Conservation (phyloP, 495 filamentous ascomycete species). For the Penicillium daleae region DNA sequence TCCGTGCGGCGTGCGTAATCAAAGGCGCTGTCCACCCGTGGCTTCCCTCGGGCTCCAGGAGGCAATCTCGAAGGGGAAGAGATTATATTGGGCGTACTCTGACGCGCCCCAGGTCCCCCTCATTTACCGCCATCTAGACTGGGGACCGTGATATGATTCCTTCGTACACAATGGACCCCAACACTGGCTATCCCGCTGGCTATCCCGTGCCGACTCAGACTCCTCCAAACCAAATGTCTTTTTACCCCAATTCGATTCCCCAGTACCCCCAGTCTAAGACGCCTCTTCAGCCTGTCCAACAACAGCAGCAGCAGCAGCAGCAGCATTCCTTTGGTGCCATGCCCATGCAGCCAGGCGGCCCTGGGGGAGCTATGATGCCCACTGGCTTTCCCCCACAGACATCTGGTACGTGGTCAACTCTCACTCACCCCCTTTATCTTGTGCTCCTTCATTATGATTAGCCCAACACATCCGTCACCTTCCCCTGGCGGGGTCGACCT, state of each 20-base stretch:
- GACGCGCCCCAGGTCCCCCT: constrained; percentile 16
- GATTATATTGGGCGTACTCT: constrained; percentile 23
- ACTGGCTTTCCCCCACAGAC: constrained; percentile 46
- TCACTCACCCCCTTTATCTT: constrained; percentile 26
- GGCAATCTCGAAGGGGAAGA: constrained; percentile 10
- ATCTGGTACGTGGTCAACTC: constrained; percentile 42
- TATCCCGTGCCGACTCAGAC: constrained; percentile 47
- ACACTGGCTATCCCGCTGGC: constrained; percentile 46
- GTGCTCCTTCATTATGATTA: constrained; percentile 12
- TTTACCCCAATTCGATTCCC: constrained; percentile 46
- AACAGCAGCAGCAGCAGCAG: constrained; percentile 41
- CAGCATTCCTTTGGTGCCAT: constrained; percentile 47
- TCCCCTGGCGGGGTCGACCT: constrained; percentile 15
- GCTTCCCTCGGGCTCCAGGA: constrained; percentile 16
- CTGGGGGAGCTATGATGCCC: constrained; percentile 51
- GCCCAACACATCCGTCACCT: constrained; percentile 7
- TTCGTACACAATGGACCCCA: constrained; percentile 47
- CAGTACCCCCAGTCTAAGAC: constrained; percentile 46
- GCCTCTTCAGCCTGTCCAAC: constrained; percentile 32
- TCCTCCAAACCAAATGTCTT: constrained; percentile 44
- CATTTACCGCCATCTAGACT: constrained; percentile 15
- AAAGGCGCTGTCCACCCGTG: constrained; percentile 14
- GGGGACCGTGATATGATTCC: constrained; percentile 19
- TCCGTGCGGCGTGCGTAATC: constrained; percentile 33
- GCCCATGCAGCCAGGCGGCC: constrained; percentile 45